Evolutionary conservation across 345 rosid genomes (phyloP).

Genomic region (Melaleuca quinquenervia): DNA sequence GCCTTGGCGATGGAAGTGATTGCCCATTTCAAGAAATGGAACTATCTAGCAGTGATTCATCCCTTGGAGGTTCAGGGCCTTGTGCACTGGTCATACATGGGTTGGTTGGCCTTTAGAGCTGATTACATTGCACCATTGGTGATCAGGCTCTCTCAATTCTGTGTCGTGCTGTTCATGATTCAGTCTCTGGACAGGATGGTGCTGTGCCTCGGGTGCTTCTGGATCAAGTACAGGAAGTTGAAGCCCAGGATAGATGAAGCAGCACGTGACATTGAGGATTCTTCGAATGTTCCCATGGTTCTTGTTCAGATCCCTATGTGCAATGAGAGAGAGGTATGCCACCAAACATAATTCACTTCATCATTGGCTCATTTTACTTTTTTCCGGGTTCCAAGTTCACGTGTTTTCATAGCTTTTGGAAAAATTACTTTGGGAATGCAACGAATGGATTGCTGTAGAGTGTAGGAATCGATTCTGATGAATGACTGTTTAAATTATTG

Average conservation of each 20-base stretch:
- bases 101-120: conserved; percentile 63
- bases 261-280: conserved; percentile 46
- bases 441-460: background rate
- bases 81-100: conserved; percentile 63
- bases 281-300: conserved; percentile 52
- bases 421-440: background rate
- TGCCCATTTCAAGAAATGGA: conserved; percentile 73
- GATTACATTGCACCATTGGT: conserved; percentile 71
- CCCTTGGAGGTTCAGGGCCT: conserved; percentile 72
- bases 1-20: conserved; percentile 54
- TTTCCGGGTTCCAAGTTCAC: background rate
- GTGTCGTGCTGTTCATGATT: conserved; percentile 61
- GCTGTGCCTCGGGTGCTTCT: conserved; percentile 77
- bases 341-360: background rate
- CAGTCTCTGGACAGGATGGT: conserved; percentile 77
- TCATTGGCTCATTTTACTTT: background rate
- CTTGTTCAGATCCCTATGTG: conserved; percentile 98
- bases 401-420: background rate
- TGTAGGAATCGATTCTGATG: background rate
- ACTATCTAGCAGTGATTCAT: conserved; percentile 31
- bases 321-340: conserved; percentile 73
- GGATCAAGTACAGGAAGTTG: conserved; percentile 62
- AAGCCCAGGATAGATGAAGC: conserved; percentile 47
- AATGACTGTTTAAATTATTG: background rate
- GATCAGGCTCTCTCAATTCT: conserved; percentile 51